phyloP scores from a whole-genome alignment of 805 yeast species.

The Saturnispora diversa region DNA sequence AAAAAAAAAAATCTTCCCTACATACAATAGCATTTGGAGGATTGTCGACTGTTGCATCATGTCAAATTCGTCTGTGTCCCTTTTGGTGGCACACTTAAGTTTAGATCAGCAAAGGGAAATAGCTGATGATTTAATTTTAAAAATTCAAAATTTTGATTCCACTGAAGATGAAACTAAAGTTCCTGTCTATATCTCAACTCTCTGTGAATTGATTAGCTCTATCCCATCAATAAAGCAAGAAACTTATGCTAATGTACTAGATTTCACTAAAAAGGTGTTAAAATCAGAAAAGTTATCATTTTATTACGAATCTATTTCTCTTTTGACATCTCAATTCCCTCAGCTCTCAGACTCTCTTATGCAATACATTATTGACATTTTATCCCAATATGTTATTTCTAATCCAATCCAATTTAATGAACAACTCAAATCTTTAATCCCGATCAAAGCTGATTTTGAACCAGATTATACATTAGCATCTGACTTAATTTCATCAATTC shows the following conservation, averaged over 20 bases:
- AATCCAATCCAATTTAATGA: constrained; percentile 18
- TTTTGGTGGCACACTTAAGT: constrained; percentile 15
- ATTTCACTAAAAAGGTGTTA: constrained; percentile 10
- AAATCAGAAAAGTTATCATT: not conserved
- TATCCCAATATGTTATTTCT: constrained; percentile 6
- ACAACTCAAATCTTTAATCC: not conserved
- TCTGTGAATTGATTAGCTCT: constrained; percentile 17
- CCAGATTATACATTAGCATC: constrained; percentile 7
- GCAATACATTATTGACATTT: constrained; percentile 5
- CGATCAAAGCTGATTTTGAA: not conserved
- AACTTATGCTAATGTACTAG: constrained; percentile 5
- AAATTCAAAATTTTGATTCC: constrained; percentile 1
- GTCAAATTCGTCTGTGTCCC: constrained; percentile 8
- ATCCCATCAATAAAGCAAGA: constrained; percentile 12
- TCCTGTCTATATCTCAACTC: constrained; percentile 14
- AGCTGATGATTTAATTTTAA: constrained; percentile 7
- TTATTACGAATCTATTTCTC: constrained; percentile 12
- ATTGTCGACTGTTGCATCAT: not conserved
- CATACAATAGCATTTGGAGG: not conserved
- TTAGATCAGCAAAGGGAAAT: constrained; percentile 12
- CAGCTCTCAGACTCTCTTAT: constrained; percentile 19
- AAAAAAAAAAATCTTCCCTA: not conserved
- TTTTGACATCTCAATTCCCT: constrained; percentile 28
- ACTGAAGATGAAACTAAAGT: constrained; percentile 1
- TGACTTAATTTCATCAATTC: constrained; percentile 15